Evolutionary conservation across 1,139 yeast genomes (phyloP), one percentile per base, ranked within the genome.

Genomic region (Lodderomyces orthopsilosis): DNA sequence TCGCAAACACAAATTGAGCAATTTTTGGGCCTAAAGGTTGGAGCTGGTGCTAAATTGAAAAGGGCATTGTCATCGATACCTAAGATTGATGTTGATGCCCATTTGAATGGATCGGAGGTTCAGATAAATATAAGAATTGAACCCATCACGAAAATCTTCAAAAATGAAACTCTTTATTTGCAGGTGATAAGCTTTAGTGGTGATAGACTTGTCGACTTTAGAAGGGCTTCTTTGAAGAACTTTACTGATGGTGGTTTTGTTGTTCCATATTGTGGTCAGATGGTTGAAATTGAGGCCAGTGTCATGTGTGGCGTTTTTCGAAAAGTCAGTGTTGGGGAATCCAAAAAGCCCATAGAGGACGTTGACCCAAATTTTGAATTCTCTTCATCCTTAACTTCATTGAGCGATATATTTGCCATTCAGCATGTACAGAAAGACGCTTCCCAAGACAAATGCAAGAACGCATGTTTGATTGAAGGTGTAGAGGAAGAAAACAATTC

Each of bases 131-230:
- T 66, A 2, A 47, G 48, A n/a, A 54, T 60, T 1, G 33, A 54
- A 42, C 45, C 51, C 2, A 44, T 47, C 1, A 35, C 58, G 0
- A 30, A 54, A 1, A 45, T 47, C 12, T 68, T 74, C 71, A 68
- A 68, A 50, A 66, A 64, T 0, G 57, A 57, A 28, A 36, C 41
- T 4, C 40, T 49, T 4, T 49, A 40, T 37, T 37, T 47, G n/a
- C 52, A 47, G 18, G 28, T 47, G 9, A 44, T 48, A 9, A 48
- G 45, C 38, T 22, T 37, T 8, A 45, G 55, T 2, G 48, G 59
- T 7, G 71, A 71, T 0, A 51, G 45, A 3, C 46, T 74, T 6
- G 40, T 70, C 9, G 77, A 71, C 49, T 75, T 69, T 45, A 58
- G 75, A 44, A 61, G 71, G 46, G 55, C 70, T 1, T 55, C 61